Conservation (phyloP, 1,139 yeast species). For the Geotrichum fermentans region DNA sequence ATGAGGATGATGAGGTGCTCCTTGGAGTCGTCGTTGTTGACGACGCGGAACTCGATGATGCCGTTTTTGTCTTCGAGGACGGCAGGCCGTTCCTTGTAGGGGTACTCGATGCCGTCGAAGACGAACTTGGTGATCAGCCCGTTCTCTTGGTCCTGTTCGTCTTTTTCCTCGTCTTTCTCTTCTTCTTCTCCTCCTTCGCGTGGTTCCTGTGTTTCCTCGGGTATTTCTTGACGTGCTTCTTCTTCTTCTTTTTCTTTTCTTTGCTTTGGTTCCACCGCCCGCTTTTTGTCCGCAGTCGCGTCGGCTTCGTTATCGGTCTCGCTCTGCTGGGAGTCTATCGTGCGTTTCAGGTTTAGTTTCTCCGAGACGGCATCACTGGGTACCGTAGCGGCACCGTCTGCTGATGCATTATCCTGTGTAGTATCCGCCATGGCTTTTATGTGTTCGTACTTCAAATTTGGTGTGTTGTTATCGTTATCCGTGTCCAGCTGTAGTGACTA, state of each 20-base stretch:
- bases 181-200: conserved; percentile 34
- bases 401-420: too few relatives aligned
- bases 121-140: conserved; percentile 45
- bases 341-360: neutral
- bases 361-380: too few relatives aligned
- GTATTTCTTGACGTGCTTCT: conserved; percentile 24
- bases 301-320: neutral
- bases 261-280: neutral
- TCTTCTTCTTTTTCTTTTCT: conserved; percentile 29
- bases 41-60: conserved; percentile 89
- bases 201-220: conserved; percentile 24
- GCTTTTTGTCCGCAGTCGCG: neutral
- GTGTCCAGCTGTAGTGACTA: too few relatives aligned
- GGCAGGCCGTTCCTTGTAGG: conserved; percentile 87
- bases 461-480: too few relatives aligned
- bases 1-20: conserved; percentile 89
- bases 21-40: conserved; percentile 82
- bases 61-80: conserved; percentile 91
- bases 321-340: neutral
- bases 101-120: conserved; percentile 76
- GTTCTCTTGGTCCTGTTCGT: conserved; percentile 26
- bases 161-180: conserved; percentile 26
- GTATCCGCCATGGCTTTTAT: too few relatives aligned
- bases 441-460: too few relatives aligned
- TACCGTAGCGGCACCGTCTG: too few relatives aligned